Conservation (phyloP, 2,329 filamentous ascomycete genomes). For the Coniochaeta sp. region DNA sequence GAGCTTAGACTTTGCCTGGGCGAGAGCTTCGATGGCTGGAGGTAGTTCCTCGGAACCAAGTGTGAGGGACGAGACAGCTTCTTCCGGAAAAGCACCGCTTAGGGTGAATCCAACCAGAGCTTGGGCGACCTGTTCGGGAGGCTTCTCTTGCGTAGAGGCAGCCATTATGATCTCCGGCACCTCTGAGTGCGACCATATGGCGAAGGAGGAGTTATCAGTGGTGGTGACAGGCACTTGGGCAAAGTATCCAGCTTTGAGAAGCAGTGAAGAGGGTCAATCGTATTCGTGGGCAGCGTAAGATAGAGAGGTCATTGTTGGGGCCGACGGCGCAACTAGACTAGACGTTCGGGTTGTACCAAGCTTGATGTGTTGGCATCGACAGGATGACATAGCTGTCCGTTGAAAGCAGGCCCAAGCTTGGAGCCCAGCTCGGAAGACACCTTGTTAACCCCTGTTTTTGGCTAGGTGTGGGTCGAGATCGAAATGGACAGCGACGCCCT, state of each 20-base stretch:
- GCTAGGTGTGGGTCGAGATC: neutral
- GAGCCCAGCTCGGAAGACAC: neutral
- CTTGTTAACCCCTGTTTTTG: neutral
- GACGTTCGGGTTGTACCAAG: neutral
- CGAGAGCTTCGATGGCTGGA: constrained; percentile 31
- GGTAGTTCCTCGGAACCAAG: constrained; percentile 28
- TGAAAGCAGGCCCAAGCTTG: neutral
- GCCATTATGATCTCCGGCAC: constrained; percentile 8
- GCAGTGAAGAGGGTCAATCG: neutral
- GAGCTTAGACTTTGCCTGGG: constrained; percentile 33
- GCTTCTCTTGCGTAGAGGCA: constrained; percentile 2
- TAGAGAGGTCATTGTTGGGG: neutral
- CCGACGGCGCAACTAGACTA: neutral
- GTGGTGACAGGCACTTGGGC: neutral
- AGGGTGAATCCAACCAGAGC: constrained; percentile 58
- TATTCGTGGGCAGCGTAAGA: neutral
- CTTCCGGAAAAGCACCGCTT: constrained; percentile 38
- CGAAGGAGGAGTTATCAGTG: neutral
- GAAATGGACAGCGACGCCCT: neutral
- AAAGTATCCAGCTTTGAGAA: neutral
- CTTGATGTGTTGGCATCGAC: neutral
- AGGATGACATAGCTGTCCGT: neutral
- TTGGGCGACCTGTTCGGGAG: constrained; percentile 29
- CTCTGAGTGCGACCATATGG: neutral
- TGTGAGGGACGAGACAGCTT: constrained; percentile 30